Evolutionary conservation across 371 early-diverging fungal species (phyloP).

Genomic region (Rhizopus delemar): DNA sequence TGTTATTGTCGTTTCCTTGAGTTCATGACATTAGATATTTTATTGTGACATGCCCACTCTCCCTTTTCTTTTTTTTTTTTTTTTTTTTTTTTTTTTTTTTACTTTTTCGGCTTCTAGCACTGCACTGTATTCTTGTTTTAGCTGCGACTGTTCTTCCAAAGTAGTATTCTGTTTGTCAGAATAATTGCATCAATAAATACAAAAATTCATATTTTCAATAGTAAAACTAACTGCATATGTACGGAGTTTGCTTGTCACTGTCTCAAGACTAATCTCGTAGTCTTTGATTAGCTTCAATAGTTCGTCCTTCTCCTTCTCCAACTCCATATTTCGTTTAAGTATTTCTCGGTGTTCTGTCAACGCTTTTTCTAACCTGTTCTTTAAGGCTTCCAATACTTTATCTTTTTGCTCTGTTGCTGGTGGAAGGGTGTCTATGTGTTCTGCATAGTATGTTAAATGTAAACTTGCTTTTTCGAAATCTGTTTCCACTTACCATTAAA

Average conservation of each 20-base stretch:
- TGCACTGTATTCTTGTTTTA: conserved; percentile 45
- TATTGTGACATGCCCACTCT: too few relatives aligned
- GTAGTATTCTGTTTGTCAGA: conserved; percentile 23
- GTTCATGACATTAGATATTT: too few relatives aligned
- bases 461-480: background rate
- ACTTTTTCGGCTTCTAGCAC: conserved; percentile 51
- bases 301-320: conserved; percentile 34
- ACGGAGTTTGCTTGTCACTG: conserved; percentile 34
- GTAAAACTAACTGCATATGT: conserved; percentile 27
- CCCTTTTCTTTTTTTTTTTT: background rate
- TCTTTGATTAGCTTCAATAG: conserved; percentile 34
- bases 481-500: conserved; percentile 7
- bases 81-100: background rate
- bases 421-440: conserved; percentile 2
- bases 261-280: conserved; percentile 36
- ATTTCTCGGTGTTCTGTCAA: conserved; percentile 20
- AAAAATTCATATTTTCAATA: background rate
- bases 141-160: conserved; percentile 34
- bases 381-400: conserved; percentile 15
- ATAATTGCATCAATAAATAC: background rate
- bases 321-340: conserved; percentile 18
- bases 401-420: conserved; percentile 17
- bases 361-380: conserved; percentile 11
- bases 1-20: conserved; percentile 40
- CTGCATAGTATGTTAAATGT: background rate